Evolutionary conservation across 164 flowering plant species (phyloP), one percentile per base, ranked within the genome.

Genomic region (Tetracentron sinense): DNA sequence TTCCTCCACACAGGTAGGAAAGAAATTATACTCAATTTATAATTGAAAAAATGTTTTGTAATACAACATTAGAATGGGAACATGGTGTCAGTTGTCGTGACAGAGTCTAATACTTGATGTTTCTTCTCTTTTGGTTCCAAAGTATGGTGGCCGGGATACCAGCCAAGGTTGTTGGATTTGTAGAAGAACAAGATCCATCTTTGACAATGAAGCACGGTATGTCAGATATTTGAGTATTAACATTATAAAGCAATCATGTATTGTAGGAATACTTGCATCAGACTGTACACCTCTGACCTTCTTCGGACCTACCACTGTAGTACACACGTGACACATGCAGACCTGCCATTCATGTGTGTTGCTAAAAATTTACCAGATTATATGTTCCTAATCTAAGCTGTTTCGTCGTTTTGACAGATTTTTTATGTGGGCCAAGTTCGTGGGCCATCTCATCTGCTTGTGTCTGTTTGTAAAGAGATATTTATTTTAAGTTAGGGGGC

Each of bases 91-190:
- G 26, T 49, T 25, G 30, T 7, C 17, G 31, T 16, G 12, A 54
- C 46, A 38, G 42, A n/a, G n/a, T n/a, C 23, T 17, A 50, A 17
- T 16, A 35, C 28, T 16, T 58, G 27, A 47, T 42, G 12, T 46
- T n/a, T 27, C 47, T 68, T 33, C 23, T 63, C 33, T 62, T 66
- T 72, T 57, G 62, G 55, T 56, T 65, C 28, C 47, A 42, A 71
- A 90, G 97, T 72, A 82, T 86, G 82, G 89, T 82, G 33, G 92
- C 88, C 49, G 95, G 97, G 68, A 81, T 73, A 56, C 97, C 97
- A 3, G 90, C 97, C 21, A 79, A 78, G 69, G 77, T 85, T 64
- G 81, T 90, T 60, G 95, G 97, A 63, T 80, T 72, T 72, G 73
- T 80, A 12, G 67, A 79, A 64, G 90, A 82, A 64, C 75, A 80